Percentiles rank a stretch among this genome's conserved stretches.
Evolutionary conservation across 2,329 filamentous ascomycete species (phyloP).

Genomic region (Talaromyces sp.): DNA sequence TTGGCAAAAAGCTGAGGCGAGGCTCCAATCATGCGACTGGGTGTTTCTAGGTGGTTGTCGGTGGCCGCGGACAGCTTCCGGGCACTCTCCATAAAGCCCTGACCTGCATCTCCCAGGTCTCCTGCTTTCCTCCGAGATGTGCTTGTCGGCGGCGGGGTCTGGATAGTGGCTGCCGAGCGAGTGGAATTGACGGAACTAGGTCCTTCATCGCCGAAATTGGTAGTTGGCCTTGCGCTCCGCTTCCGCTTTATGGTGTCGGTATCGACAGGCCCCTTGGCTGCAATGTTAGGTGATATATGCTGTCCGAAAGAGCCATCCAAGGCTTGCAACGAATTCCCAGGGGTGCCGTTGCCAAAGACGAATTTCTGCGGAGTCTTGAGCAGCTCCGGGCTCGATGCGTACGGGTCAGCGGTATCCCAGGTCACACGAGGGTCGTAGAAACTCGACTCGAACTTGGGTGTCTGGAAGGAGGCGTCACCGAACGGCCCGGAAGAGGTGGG

Average conservation of each 20-base stretch:
- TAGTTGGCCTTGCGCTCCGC: conserved; percentile 22
- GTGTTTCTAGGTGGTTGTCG: conserved; percentile 37
- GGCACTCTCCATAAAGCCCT: conserved; percentile 2
- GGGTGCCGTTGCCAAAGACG: conserved; percentile 28
- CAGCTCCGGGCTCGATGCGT: conserved; percentile 42
- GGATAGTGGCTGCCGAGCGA: conserved; percentile 46
- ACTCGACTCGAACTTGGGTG: conserved; percentile 42
- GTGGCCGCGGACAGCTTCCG: conserved; percentile 18
- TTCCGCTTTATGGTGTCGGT: conserved; percentile 29
- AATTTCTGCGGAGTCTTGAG: conserved; percentile 38
- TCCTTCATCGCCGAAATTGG: conserved; percentile 24
- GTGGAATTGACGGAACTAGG: conserved; percentile 29
- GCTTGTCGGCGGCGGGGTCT: conserved; percentile 57
- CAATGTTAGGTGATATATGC: conserved; percentile 10
- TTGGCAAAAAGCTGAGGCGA: conserved; percentile 46
- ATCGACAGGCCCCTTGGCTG: conserved; percentile 18
- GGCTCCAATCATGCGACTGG: conserved; percentile 37
- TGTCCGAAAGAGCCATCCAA: conserved; percentile 8
- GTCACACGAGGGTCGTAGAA: conserved; percentile 42
- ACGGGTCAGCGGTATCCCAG: conserved; percentile 42
- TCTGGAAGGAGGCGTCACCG: conserved; percentile 36
- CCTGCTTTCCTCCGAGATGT: conserved; percentile 46
- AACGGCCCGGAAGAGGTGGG: conserved; percentile 31
- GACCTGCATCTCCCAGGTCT: conserved; percentile 20
- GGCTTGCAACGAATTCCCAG: conserved; percentile 21